Evolutionary conservation across 169 alveolate genomes (phyloP).

Genomic region (Babesia bovis): DNA sequence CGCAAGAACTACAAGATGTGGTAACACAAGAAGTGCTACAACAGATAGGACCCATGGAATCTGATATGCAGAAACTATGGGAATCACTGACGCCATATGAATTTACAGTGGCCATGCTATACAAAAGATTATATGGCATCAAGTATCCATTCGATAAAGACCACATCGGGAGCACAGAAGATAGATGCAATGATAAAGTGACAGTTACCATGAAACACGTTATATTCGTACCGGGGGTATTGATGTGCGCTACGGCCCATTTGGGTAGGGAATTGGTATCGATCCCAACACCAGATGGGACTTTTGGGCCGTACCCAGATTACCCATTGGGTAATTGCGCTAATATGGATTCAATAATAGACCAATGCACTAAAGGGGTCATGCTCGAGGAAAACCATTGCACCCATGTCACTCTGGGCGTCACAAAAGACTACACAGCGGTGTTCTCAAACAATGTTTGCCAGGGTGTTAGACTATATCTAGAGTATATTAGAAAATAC

Average conservation of each 20-base stretch:
- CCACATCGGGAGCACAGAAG: background rate
- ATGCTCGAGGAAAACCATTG: slow-evolving; percentile 57
- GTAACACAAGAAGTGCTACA: slow-evolving; percentile 19
- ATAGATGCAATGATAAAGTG: background rate
- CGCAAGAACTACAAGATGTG: slow-evolving; percentile 3
- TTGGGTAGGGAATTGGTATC: slow-evolving; percentile 35
- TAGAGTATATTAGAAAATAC: background rate
- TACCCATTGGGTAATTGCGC: background rate
- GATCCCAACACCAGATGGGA: slow-evolving; percentile 55
- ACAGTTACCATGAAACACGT: slow-evolving; percentile 30
- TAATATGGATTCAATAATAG: slow-evolving; percentile 4
- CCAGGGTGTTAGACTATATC: slow-evolving; percentile 23
- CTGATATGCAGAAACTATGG: slow-evolving; percentile 19
- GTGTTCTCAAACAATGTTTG: slow-evolving; percentile 55
- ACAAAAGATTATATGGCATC: slow-evolving; percentile 43
- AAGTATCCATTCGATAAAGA: slow-evolving; percentile 34
- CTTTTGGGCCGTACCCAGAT: slow-evolving; percentile 10
- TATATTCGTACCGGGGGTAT: slow-evolving; percentile 62
- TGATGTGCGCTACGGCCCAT: slow-evolving; percentile 46
- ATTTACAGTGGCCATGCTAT: slow-evolving; percentile 45
- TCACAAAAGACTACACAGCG: slow-evolving; percentile 54
- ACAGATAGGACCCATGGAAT: slow-evolving; percentile 15
- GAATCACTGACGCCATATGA: slow-evolving; percentile 53
- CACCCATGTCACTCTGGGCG: slow-evolving; percentile 64
- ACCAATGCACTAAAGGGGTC: slow-evolving; percentile 10